Base-by-base conservation (phyloP, 805 yeast species). In the Saturnispora mendoncae region DNA sequence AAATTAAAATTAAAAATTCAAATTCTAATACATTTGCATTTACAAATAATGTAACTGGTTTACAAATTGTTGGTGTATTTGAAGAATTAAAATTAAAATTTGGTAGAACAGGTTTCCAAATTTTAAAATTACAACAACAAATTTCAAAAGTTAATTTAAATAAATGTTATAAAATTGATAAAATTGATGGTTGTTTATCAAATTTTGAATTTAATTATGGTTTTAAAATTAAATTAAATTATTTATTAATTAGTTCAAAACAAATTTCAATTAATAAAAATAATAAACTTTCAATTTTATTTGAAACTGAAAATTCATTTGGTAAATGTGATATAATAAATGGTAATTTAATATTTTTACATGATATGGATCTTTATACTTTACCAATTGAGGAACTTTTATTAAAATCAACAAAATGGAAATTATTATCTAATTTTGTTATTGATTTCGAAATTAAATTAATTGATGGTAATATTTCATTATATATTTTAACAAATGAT, bases 21-120 rank as follows among this genome's bases (percentile, higher is more conserved):
- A 39, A 39, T 33, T 14, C 12, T 14, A 34, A 40, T 21, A 40
- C 38, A 13, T 40, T 40, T 34, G 38, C 43, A 14, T 24, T 40
- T 13, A 33, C 39, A 6, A 23, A 40, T 24, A 40, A 40, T 12
- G 14, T 34, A 34, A 40, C 38, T 7, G 43, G 43, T 10, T 29
- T 40, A 28, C 43, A 40, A 27, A 21, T 40, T 6, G 39, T 40
- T 21, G 43, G 43, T 30, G 38, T 40, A 14, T 40, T 40, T 40
- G 43, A 40, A 28, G 43, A 40, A 29, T 24, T 40, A 19, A 40
- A 40, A 34, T 24, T 29, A 17, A 35, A 40, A 25, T 40, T 34
- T 24, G 43, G 38, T 25, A 40, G 39, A 40, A 40, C 43, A 8
- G 43, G 43, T 13, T 40, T 40, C 13, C 43, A 40, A 29, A 34